These are phyloP conservation scores for Candida glaebosa DNA, from an alignment of 805 yeast species.

Conservation along the genomic window DNA sequence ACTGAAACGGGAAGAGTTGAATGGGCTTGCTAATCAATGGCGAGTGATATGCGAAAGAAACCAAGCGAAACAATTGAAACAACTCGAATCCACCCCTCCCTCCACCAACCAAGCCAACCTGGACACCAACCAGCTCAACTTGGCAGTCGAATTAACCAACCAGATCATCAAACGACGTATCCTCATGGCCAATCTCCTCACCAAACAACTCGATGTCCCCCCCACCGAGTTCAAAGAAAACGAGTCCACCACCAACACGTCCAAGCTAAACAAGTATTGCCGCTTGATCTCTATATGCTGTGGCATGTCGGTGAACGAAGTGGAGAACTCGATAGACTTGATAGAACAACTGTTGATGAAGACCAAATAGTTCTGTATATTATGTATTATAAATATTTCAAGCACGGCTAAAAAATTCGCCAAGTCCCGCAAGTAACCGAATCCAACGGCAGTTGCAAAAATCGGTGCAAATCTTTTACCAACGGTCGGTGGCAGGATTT, in stretches of 20 bases:
- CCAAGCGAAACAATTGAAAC: not conserved
- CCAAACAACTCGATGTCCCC: constrained; percentile 20
- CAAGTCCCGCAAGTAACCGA: constrained; percentile 2
- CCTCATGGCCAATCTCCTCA: constrained; percentile 16
- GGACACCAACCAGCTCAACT: constrained; percentile 15
- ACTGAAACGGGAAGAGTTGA: constrained; percentile 28
- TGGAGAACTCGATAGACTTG: constrained; percentile 39
- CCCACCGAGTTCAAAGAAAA: constrained; percentile 19
- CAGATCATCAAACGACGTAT: constrained; percentile 20
- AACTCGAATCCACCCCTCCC: not conserved
- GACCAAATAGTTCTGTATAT: constrained; percentile 9
- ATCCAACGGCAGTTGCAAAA: too few species aligned
- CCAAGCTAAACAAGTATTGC: constrained; percentile 32
- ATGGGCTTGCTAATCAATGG: constrained; percentile 6
- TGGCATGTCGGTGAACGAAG: constrained; percentile 39
- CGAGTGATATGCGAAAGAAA: constrained; percentile 1
- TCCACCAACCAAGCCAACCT: not conserved
- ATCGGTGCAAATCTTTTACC: constrained; percentile 1
- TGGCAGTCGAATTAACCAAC: constrained; percentile 25
- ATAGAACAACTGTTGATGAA: constrained; percentile 38
- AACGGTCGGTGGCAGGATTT: not conserved
- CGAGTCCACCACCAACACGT: not conserved
- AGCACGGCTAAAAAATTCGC: not conserved
- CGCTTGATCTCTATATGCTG: constrained; percentile 39
- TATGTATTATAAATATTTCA: constrained; percentile 4